phyloP scores from a whole-genome alignment of 83 land plant genomes.

The Picea abies region DNA sequence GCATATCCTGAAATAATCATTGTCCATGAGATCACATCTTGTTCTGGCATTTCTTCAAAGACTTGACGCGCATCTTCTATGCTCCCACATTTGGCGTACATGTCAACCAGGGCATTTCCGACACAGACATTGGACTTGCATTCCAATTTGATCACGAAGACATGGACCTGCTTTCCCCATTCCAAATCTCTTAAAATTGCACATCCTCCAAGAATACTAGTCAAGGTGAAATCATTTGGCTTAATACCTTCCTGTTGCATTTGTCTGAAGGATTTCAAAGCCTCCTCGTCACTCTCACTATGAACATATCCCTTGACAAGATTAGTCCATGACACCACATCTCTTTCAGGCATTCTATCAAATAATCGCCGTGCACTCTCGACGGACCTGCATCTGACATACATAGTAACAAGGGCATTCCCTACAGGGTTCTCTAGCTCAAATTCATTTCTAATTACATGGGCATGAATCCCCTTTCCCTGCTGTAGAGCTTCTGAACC shows the following conservation, averaged over 20 bases:
- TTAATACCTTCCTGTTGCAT: conserved; percentile 20
- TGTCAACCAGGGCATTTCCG: conserved; percentile 22
- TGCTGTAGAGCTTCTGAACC: neutral
- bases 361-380: conserved; percentile 19
- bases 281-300: conserved; percentile 14
- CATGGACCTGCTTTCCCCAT: conserved; percentile 16
- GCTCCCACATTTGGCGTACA: conserved; percentile 11
- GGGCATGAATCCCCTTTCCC: neutral
- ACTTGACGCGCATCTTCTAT: conserved; percentile 14
- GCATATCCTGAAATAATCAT: conserved; percentile 19
- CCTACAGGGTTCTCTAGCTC: neutral
- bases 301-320: conserved; percentile 25
- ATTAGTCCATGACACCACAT: conserved; percentile 22
- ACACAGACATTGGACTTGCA: conserved; percentile 7
- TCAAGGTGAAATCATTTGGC: conserved; percentile 19
- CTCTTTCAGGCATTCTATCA: conserved; percentile 6
- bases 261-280: conserved; percentile 7
- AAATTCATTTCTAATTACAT: neutral
- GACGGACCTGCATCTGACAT: neutral
- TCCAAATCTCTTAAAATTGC: conserved; percentile 10
- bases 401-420: neutral
- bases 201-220: conserved; percentile 22
- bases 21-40: conserved; percentile 24
- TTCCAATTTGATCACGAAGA: neutral
- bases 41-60: conserved; percentile 9